phyloP scores from a whole-genome alignment of 371 early-diverging fungal genomes.

The Smittium mucronatum region DNA sequence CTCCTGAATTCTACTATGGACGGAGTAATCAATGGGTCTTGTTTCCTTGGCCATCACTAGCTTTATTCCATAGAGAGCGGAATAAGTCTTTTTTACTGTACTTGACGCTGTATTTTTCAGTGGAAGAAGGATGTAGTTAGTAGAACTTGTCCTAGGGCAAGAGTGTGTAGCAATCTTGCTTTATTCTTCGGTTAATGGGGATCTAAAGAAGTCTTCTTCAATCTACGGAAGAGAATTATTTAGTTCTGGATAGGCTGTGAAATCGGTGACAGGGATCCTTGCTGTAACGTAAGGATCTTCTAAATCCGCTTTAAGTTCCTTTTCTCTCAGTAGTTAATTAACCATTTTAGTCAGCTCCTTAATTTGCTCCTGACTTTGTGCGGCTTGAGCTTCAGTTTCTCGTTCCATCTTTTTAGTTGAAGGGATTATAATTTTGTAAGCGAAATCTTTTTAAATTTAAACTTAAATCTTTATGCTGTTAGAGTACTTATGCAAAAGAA shows the following conservation, averaged over 20 bases:
- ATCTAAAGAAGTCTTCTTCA: slow-evolving; percentile 2
- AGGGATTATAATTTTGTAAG: neutral
- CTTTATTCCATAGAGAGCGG: neutral
- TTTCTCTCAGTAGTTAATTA: too few relatives aligned
- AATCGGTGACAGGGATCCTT: neutral
- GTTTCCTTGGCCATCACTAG: neutral
- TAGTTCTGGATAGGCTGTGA: neutral
- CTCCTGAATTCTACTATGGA: neutral
- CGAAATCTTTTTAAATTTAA: neutral
- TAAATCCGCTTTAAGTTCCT: too few relatives aligned
- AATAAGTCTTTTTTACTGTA: neutral
- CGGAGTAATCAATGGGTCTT: slow-evolving; percentile 6
- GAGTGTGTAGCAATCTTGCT: neutral
- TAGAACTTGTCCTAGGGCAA: neutral
- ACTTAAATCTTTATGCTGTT: neutral
- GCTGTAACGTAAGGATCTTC: neutral
- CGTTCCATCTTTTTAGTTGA: neutral
- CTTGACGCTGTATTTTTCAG: neutral
- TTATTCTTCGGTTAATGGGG: neutral
- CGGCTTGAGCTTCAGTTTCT: neutral
- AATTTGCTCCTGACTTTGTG: too few relatives aligned
- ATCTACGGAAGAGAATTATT: neutral
- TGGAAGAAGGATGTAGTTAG: neutral
- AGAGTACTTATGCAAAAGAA: slow-evolving; percentile 2
- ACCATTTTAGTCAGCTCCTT: too few relatives aligned